Base-by-base conservation (phyloP, 1,139 yeast species). In the Taphrina confusa region DNA sequence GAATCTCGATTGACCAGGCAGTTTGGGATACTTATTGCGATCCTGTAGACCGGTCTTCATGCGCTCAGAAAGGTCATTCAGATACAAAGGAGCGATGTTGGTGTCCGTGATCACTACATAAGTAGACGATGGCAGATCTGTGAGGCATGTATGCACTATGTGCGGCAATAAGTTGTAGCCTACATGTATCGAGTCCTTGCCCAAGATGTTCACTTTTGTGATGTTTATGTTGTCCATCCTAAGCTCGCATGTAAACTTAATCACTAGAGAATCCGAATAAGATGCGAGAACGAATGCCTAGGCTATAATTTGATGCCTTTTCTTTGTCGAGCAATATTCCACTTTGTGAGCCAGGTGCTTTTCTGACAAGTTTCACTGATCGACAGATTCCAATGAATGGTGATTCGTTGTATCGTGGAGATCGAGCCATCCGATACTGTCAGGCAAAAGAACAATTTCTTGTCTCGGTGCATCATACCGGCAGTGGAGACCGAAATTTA, bases 101-200 rank as follows among this genome's bases (percentile, higher is more conserved):
- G 86, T 75, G 73, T 94, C 99, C 42, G 96, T 89, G 66, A 92
- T 80, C 65, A 94, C 77, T 62, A 90, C 96, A 75, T 92, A 94
- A 14, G 97, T 91, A 4, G 97, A 89, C 5, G 97, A 87, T 55
- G 83, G 80, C 69, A 85, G 78, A 50, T 78, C 78, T 18, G 75
- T 68, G 42, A 90, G 76, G 57, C 86, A 81, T 66, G 88, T 88
- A 23, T 78, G 73, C 60, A 88, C 89, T 63, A 92, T 84, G 70
- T 89, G 94, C 65, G 79, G 78, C 66, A 82, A 85, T 66, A 91
- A 83, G 62, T 85, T 82, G 76, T 85, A 89, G 37, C 99, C 99
- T 64, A 94, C 89, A 73, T 88, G 96, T 73, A 94, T 90, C 62
- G 86, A 79, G 61, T 91, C 92, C 66, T 81, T 74, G 33, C 96